A percentile compares a stretch with the other conserved stretches of the same genome.
Conservation (phyloP, 805 yeast genomes). For the Blastobotrys parvus region DNA sequence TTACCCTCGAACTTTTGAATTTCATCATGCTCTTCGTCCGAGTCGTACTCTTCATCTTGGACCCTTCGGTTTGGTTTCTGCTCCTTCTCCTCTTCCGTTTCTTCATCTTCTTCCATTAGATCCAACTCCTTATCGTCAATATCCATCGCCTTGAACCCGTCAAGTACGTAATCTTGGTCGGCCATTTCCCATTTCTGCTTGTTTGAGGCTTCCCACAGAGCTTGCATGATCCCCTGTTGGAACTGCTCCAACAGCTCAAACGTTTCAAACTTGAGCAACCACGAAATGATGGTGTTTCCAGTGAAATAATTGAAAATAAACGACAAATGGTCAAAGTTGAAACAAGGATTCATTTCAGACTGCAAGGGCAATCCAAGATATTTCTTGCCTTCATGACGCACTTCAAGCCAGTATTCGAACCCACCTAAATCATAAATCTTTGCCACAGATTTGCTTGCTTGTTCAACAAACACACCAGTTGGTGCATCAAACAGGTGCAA, state of each 20-base stretch:
- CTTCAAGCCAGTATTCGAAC: slow-evolving; percentile 48
- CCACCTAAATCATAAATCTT: slow-evolving; percentile 37
- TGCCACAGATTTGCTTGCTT: slow-evolving; percentile 30
- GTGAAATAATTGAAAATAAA: slow-evolving; percentile 57
- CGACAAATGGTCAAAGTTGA: slow-evolving; percentile 46
- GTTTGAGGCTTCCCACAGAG: slow-evolving; percentile 56
- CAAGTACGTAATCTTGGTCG: slow-evolving; percentile 50
- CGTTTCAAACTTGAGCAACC: slow-evolving; percentile 49
- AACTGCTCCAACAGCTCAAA: slow-evolving; percentile 38
- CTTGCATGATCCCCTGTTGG: slow-evolving; percentile 42
- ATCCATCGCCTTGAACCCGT: slow-evolving; percentile 40
- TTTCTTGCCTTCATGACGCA: slow-evolving; percentile 26
- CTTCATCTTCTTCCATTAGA: slow-evolving; percentile 33
- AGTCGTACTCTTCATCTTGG: slow-evolving; percentile 27
- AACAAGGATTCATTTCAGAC: slow-evolving; percentile 54
- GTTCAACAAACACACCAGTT: slow-evolving; percentile 39
- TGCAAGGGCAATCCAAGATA: slow-evolving; percentile 36
- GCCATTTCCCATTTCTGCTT: slow-evolving; percentile 39
- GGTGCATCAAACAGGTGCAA: slow-evolving; percentile 52
- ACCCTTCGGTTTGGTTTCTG: slow-evolving; percentile 30
- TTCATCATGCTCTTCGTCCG: slow-evolving; percentile 22
- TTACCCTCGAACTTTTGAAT: slow-evolving; percentile 21
- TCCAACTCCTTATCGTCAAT: slow-evolving; percentile 28
- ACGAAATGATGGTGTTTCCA: slow-evolving; percentile 41
- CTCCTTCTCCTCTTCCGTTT: slow-evolving; percentile 23